These are phyloP conservation scores for Suillus plorans DNA, from an alignment of 768 basidiomycete genomes.

Conservation along the genomic window DNA sequence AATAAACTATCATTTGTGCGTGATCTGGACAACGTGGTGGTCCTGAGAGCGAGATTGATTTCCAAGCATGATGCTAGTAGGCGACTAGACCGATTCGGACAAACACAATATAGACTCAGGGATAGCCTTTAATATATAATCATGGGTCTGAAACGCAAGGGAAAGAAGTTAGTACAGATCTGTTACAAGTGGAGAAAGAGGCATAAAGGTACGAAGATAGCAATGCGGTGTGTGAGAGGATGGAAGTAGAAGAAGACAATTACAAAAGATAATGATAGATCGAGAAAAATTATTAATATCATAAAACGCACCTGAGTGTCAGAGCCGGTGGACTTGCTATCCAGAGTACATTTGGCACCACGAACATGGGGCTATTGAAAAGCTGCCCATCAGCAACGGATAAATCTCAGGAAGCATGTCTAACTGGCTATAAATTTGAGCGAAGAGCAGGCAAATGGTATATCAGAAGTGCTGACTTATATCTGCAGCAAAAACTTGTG, in stretches of 20 bases:
- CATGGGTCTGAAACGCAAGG: constrained; percentile 24
- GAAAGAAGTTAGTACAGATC: constrained; percentile 3
- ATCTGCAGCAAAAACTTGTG: too few relatives aligned
- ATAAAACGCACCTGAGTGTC: constrained; percentile 51
- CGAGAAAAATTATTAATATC: not conserved
- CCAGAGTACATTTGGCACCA: constrained; percentile 81
- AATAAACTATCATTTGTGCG: constrained; percentile 24
- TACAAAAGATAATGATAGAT: constrained; percentile 9
- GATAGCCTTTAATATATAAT: constrained; percentile 30
- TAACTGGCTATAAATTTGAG: constrained; percentile 53
- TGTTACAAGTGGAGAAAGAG: constrained; percentile 19
- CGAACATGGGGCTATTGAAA: constrained; percentile 71
- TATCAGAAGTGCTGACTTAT: constrained; percentile 64
- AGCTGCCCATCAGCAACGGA: constrained; percentile 1
- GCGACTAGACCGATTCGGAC: constrained; percentile 20
- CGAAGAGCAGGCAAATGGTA: constrained; percentile 68
- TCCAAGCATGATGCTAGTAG: constrained; percentile 13
- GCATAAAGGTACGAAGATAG: constrained; percentile 14
- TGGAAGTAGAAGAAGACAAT: constrained; percentile 13
- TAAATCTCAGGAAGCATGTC: constrained; percentile 3
- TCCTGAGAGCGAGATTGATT: constrained; percentile 20
- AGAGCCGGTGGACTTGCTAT: constrained; percentile 81
- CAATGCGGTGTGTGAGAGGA: constrained; percentile 28
- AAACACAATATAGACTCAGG: constrained; percentile 25
- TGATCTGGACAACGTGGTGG: constrained; percentile 31